These are phyloP conservation scores for Cercophora newfieldiana DNA, from an alignment of 495 filamentous ascomycete species.

Conservation along the genomic window DNA sequence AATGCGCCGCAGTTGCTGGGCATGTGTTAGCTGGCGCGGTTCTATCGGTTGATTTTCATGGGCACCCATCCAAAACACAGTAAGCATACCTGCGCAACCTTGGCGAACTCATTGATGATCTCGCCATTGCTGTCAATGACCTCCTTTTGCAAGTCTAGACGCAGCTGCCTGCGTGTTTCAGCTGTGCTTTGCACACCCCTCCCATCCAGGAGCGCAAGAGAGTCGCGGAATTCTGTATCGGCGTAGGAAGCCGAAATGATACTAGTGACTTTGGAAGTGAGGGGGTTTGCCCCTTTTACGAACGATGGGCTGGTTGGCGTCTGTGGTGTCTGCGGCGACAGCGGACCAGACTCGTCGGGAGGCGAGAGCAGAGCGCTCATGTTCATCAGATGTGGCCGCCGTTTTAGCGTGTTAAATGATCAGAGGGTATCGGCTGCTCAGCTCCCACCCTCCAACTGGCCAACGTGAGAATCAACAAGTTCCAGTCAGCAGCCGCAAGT, in stretches of 20 bases:
- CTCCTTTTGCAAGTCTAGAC: conserved; percentile 86
- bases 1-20: conserved; percentile 78
- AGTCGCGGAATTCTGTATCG: conserved; percentile 87
- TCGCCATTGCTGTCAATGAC: conserved; percentile 92
- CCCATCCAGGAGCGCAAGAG: conserved; percentile 73
- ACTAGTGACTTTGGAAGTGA: conserved; percentile 65
- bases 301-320: conserved; percentile 15
- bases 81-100: conserved; percentile 81
- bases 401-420: not conserved
- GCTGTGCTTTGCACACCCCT: conserved; percentile 71
- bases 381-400: not conserved
- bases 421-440: not conserved
- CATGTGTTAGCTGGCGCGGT: conserved; percentile 11
- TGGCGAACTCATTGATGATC: conserved; percentile 85
- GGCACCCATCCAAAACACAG: not conserved
- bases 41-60: not conserved
- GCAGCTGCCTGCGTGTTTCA: conserved; percentile 75
- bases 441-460: not conserved
- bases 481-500: not conserved
- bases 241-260: conserved; percentile 91
- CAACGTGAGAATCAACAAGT: not conserved
- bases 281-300: conserved; percentile 26
- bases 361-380: conserved; percentile 8
- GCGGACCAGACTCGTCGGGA: conserved; percentile 15
- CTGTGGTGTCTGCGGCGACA: conserved; percentile 20